These are phyloP conservation scores for Chrysoporthe puriensis DNA, from an alignment of 2,329 filamentous ascomycete genomes.

Conservation along the genomic window DNA sequence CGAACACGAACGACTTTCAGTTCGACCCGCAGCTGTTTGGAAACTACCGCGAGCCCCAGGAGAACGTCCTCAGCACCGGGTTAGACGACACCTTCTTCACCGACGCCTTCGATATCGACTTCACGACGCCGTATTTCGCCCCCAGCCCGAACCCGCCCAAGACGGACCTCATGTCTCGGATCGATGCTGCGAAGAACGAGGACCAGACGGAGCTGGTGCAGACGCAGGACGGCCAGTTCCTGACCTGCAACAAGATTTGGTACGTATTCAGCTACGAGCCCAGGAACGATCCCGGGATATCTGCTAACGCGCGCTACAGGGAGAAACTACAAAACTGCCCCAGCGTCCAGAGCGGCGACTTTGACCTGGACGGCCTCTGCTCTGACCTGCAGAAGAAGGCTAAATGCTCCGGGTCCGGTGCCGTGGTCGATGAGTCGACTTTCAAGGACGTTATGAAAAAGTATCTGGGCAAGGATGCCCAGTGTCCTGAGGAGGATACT, in stretches of 20 bases:
- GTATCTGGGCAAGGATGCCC: slow-evolving; percentile 53
- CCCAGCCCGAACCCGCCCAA: slow-evolving; percentile 54
- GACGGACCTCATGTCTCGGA: slow-evolving; percentile 75
- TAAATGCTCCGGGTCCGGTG: slow-evolving; percentile 88
- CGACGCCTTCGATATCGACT: slow-evolving; percentile 82
- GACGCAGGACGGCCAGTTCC: slow-evolving; percentile 61
- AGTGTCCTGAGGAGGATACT: slow-evolving; percentile 20
- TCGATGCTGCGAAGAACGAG: slow-evolving; percentile 74
- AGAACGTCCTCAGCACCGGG: slow-evolving; percentile 71
- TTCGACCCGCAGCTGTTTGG: slow-evolving; percentile 93
- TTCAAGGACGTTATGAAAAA: slow-evolving; percentile 79
- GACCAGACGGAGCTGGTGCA: slow-evolving; percentile 60
- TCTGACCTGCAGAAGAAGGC: slow-evolving; percentile 93
- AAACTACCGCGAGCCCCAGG: slow-evolving; percentile 88
- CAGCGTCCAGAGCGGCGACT: slow-evolving; percentile 85
- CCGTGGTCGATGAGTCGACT: slow-evolving; percentile 86
- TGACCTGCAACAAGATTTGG: slow-evolving; percentile 94
- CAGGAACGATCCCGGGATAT: neutral
- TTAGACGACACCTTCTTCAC: slow-evolving; percentile 73
- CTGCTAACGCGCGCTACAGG: slow-evolving; percentile 62
- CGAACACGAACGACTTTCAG: slow-evolving; percentile 76
- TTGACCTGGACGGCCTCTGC: slow-evolving; percentile 92
- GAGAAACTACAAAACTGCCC: slow-evolving; percentile 86
- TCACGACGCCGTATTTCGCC: slow-evolving; percentile 80
- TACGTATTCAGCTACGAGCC: slow-evolving; percentile 50